Conservation (phyloP, 148 eudicot genomes). For the Nepenthes gracilis region DNA sequence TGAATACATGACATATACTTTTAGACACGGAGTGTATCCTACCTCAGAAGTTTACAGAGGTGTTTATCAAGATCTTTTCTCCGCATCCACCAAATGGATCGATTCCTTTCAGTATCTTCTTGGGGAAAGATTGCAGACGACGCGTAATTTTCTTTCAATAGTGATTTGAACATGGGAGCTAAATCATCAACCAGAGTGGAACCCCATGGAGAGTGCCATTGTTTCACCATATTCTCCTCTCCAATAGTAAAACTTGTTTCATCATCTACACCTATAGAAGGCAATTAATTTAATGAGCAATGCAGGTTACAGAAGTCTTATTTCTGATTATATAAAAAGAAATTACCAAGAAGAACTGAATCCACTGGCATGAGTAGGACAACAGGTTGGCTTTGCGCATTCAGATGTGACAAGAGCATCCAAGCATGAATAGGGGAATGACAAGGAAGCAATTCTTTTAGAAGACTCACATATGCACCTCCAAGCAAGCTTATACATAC, state of each 20-base stretch:
- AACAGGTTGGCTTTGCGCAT: constrained; percentile 53
- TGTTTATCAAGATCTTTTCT: constrained; percentile 57
- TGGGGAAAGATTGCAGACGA: constrained; percentile 42
- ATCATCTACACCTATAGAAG: constrained; percentile 12
- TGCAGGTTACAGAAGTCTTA: too few species aligned
- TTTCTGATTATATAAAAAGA: not conserved
- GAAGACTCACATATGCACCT: constrained; percentile 41
- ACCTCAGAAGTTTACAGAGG: constrained; percentile 61
- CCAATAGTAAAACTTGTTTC: constrained; percentile 22
- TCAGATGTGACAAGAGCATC: constrained; percentile 64
- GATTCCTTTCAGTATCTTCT: constrained; percentile 46
- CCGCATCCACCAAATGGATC: constrained; percentile 65
- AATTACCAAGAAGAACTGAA: constrained; percentile 38
- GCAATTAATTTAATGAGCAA: not conserved
- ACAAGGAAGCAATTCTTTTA: constrained; percentile 36
- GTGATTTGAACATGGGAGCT: constrained; percentile 55
- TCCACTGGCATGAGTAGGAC: constrained; percentile 50
- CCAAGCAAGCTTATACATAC: constrained; percentile 71
- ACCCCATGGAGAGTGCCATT: constrained; percentile 76
- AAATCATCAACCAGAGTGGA: constrained; percentile 55
- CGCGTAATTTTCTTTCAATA: constrained; percentile 53
- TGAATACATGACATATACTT: not conserved
- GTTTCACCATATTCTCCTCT: constrained; percentile 19
- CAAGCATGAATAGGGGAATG: constrained; percentile 33
- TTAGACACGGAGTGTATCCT: constrained; percentile 8